A percentile compares a stretch with the other conserved stretches of the same genome.
phyloP scores from a whole-genome alignment of 371 early-diverging fungal genomes.

The Mucor racemosus region DNA sequence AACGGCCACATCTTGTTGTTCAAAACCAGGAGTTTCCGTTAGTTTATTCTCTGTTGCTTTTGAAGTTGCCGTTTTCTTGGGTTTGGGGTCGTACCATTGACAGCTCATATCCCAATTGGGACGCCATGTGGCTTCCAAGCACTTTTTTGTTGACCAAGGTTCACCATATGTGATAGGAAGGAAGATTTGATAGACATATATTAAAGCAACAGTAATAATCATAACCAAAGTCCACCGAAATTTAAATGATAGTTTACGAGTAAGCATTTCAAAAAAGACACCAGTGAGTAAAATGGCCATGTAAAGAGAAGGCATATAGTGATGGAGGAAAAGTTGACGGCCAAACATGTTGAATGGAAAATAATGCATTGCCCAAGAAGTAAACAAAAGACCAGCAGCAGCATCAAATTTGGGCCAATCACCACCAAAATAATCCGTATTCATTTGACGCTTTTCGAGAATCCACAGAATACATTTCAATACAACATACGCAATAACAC shows the following conservation, averaged over 20 bases:
- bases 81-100: conserved; percentile 9
- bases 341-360: conserved; percentile 96
- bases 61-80: neutral
- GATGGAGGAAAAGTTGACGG: conserved; percentile 96
- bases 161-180: conserved; percentile 83
- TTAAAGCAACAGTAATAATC: conserved; percentile 40
- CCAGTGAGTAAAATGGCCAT: conserved; percentile 76
- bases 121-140: conserved; percentile 19
- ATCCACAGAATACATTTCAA: conserved; percentile 66
- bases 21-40: neutral
- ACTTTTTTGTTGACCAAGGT: conserved; percentile 16
- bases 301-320: conserved; percentile 95
- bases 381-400: conserved; percentile 76
- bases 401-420: conserved; percentile 7
- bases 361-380: conserved; percentile 93
- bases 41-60: neutral
- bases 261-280: conserved; percentile 74
- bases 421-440: conserved; percentile 3
- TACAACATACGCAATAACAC: conserved; percentile 63
- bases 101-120: conserved; percentile 21
- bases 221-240: conserved; percentile 40
- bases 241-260: conserved; percentile 44
- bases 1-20: neutral
- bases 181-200: conserved; percentile 64
- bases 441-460: conserved; percentile 70